Conservation (phyloP, 106 monocot genomes). For the Acorus gramineus region DNA sequence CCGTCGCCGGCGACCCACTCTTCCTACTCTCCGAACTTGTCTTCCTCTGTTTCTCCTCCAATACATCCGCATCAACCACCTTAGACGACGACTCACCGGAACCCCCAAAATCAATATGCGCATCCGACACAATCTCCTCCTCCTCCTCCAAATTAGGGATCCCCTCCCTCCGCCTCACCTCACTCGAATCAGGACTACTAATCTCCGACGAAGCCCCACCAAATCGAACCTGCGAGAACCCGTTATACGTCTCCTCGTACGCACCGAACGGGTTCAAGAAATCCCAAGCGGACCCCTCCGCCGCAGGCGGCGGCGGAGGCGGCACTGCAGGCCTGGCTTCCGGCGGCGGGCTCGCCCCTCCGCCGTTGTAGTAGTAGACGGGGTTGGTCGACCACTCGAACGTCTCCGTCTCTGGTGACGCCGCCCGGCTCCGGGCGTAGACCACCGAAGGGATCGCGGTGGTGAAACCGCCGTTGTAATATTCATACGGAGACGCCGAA, state of each 20-base stretch:
- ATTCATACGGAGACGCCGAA: background rate
- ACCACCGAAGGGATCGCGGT: slow-evolving; percentile 24
- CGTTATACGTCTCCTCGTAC: slow-evolving; percentile 36
- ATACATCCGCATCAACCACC: slow-evolving; percentile 1
- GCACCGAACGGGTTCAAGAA: slow-evolving; percentile 64
- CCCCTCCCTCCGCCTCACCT: slow-evolving; percentile 71
- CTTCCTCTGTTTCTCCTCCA: slow-evolving; percentile 11
- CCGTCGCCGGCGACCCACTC: slow-evolving; percentile 4
- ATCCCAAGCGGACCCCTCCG: slow-evolving; percentile 45
- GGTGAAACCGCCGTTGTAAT: background rate
- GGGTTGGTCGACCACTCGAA: background rate
- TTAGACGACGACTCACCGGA: background rate
- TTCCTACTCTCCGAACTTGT: slow-evolving; percentile 4
- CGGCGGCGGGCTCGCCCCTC: slow-evolving; percentile 3
- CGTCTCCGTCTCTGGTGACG: background rate
- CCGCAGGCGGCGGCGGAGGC: slow-evolving; percentile 40
- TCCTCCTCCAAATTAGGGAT: slow-evolving; percentile 92
- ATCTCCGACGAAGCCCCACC: slow-evolving; percentile 10
- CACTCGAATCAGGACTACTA: slow-evolving; percentile 54
- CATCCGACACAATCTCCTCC: slow-evolving; percentile 3
- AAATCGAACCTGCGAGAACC: slow-evolving; percentile 9
- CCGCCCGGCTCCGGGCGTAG: slow-evolving; percentile 11
- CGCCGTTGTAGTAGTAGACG: slow-evolving; percentile 6
- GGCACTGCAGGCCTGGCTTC: slow-evolving; percentile 8
- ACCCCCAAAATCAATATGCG: too few species aligned